phyloP scores from a whole-genome alignment of 306 rosid species.

The Carpinus viminea region DNA sequence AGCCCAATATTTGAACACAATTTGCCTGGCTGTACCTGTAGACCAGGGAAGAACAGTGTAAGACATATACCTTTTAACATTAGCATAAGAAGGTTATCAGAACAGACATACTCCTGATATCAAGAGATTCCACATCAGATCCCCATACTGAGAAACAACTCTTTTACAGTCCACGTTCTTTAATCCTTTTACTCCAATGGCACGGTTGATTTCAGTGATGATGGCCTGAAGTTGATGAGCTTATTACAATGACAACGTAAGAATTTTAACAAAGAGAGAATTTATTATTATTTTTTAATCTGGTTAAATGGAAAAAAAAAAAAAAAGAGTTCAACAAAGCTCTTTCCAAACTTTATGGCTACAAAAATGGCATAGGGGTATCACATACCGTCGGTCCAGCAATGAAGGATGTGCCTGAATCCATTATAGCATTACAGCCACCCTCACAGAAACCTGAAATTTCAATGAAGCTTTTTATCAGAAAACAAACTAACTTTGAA shows the following conservation, averaged over 20 bases:
- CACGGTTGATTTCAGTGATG: conserved; percentile 12
- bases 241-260: neutral
- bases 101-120: conserved; percentile 17
- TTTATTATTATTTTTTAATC: neutral
- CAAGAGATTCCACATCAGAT: conserved; percentile 19
- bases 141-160: conserved; percentile 24
- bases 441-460: conserved; percentile 9
- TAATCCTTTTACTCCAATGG: conserved; percentile 7
- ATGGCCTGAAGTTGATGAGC: conserved; percentile 5
- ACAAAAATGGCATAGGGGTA: neutral
- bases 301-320: neutral
- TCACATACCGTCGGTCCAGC: conserved; percentile 18
- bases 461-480: neutral
- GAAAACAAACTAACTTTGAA: neutral
- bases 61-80: neutral
- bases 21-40: conserved; percentile 10
- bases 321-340: neutral
- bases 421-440: conserved; percentile 15
- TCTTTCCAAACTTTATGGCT: neutral
- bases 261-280: neutral
- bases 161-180: neutral
- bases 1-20: conserved; percentile 15
- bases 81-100: neutral
- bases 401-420: conserved; percentile 18
- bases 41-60: neutral